These are phyloP conservation scores for Aspergillus panamensis DNA, from an alignment of 495 filamentous ascomycete genomes.

Conservation along the genomic window DNA sequence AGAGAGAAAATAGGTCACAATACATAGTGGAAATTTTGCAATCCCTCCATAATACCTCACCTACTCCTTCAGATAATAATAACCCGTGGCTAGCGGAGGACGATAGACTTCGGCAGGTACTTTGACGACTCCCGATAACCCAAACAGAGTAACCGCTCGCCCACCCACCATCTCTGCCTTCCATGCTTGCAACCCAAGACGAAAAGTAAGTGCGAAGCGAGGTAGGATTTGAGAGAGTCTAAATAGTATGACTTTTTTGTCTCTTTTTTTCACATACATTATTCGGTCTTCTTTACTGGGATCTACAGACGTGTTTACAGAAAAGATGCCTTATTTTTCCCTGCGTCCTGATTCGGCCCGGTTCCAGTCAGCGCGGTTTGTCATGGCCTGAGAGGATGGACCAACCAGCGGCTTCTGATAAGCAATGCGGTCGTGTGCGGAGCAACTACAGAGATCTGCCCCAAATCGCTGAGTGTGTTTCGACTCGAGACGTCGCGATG, in stretches of 20 bases:
- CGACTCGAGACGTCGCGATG: neutral
- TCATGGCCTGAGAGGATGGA: conserved; percentile 22
- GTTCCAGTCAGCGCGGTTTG: conserved; percentile 39
- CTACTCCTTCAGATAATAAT: neutral
- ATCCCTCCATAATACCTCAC: neutral
- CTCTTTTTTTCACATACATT: neutral
- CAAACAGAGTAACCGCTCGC: neutral
- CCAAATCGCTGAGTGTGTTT: neutral
- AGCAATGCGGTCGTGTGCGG: conserved; percentile 21
- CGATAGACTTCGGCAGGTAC: neutral
- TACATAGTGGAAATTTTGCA: conserved; percentile 3
- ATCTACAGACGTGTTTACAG: neutral
- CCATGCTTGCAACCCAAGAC: neutral
- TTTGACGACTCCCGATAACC: neutral
- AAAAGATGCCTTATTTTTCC: neutral
- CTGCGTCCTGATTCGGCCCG: conserved; percentile 12
- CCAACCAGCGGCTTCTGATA: conserved; percentile 37
- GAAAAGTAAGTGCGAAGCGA: too few species aligned
- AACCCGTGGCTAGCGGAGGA: neutral
- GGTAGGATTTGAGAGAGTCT: neutral
- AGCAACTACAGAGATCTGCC: conserved; percentile 14
- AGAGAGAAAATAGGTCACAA: neutral
- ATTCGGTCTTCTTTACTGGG: neutral
- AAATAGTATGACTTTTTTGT: conserved; percentile 2
- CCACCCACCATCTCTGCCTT: neutral